Percentiles rank a stretch among this genome's conserved stretches.
phyloP scores from a whole-genome alignment of 78 protist genomes.

The Pigoraptor vietnamica region DNA sequence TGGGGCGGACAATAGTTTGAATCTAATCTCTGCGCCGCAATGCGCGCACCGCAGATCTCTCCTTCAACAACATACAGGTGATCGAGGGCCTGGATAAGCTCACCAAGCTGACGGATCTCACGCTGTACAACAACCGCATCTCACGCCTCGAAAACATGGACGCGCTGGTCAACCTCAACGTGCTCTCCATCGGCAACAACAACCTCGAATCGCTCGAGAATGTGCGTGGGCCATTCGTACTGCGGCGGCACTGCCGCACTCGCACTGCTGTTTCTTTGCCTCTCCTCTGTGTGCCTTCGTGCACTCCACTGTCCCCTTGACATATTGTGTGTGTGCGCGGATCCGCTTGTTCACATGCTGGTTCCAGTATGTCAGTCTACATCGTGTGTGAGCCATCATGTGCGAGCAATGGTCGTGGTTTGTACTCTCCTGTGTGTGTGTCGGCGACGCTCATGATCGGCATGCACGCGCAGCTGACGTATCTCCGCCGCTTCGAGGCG shows the following conservation, averaged over 20 bases:
- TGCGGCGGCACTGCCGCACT: neutral
- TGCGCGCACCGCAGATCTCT: conserved; percentile 33
- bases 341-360: no score
- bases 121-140: conserved; percentile 22
- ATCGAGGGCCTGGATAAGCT: conserved; percentile 35
- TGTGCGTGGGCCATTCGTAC: neutral
- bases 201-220: neutral
- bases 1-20: no score
- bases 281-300: no score
- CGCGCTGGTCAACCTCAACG: neutral
- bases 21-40: no score
- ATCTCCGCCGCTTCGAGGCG: neutral
- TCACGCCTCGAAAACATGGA: conserved; percentile 14
- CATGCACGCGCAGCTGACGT: neutral
- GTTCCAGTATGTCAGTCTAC: no score
- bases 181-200: conserved; percentile 40
- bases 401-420: no score
- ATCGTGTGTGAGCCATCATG: no score
- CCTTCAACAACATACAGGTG: conserved; percentile 36
- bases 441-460: no score
- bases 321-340: no score
- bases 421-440: no score
- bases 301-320: no score
- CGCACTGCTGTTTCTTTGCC: neutral
- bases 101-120: conserved; percentile 33